A percentile compares a stretch with the other conserved stretches of the same genome.
phyloP scores from a whole-genome alignment of 2,329 filamentous ascomycete genomes.

The Fusarium lateritium region DNA sequence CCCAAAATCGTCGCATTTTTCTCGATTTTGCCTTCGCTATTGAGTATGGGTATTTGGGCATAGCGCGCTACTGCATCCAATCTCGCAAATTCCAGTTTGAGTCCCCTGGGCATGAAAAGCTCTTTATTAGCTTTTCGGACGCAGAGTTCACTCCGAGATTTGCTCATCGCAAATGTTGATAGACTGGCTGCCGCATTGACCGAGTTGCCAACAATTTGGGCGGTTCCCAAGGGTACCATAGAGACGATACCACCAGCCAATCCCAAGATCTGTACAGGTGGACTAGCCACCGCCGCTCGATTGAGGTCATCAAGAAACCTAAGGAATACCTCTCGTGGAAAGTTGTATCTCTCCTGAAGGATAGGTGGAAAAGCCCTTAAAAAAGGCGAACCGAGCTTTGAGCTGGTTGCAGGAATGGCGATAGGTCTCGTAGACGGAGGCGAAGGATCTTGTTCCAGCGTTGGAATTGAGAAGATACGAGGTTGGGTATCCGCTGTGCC shows the following conservation, averaged over 20 bases:
- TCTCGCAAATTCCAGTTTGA: background rate
- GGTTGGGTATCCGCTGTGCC: fast-evolving
- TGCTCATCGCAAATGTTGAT: background rate
- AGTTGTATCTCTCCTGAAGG: background rate
- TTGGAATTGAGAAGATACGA: fast-evolving
- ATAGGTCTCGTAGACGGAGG: background rate
- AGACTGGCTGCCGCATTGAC: background rate
- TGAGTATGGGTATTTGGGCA: background rate
- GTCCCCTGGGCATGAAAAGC: background rate
- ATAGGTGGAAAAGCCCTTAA: background rate
- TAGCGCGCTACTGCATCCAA: background rate
- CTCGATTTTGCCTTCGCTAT: background rate
- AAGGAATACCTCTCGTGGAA: background rate
- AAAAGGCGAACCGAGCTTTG: background rate
- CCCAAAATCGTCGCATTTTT: background rate
- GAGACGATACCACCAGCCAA: background rate
- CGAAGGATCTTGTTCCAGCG: background rate
- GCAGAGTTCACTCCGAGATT: background rate
- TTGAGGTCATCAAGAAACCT: constrained; percentile 11
- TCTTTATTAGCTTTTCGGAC: background rate
- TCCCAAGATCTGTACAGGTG: background rate
- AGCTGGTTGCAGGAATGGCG: background rate
- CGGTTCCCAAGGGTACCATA: background rate
- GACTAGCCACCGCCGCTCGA: background rate
- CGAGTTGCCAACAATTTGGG: background rate